phyloP scores from a whole-genome alignment of 176 grass and related monocot species.

The Thalia dealbata region DNA sequence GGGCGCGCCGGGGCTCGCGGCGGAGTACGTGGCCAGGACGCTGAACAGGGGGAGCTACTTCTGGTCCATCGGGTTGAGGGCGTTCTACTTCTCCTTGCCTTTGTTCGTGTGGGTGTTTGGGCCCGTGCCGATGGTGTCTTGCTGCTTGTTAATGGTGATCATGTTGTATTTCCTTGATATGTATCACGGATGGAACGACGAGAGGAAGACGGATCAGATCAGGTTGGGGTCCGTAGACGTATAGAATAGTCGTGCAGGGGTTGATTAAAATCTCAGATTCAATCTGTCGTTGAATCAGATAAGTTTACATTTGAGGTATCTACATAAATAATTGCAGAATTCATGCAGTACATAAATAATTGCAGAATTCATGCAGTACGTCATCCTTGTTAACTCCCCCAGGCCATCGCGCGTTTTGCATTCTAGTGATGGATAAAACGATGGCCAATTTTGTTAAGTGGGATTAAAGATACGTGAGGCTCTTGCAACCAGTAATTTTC shows the following conservation, averaged over 20 bases:
- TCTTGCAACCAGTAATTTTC: too few species aligned
- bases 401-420: too few species aligned
- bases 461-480: too few species aligned
- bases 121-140: constrained; percentile 36
- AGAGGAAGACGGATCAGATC: not conserved
- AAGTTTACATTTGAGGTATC: too few species aligned
- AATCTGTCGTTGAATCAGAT: not conserved
- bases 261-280: not conserved
- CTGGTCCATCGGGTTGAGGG: constrained; percentile 49
- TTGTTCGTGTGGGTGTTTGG: constrained; percentile 61
- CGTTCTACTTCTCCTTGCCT: constrained; percentile 62
- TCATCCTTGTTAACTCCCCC: too few species aligned
- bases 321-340: too few species aligned
- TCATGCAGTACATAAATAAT: too few species aligned
- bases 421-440: too few species aligned
- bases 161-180: constrained; percentile 46
- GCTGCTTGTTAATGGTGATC: constrained; percentile 25
- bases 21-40: constrained; percentile 34
- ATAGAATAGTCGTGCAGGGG: too few species aligned
- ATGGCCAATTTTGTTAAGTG: too few species aligned
- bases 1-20: constrained; percentile 8
- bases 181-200: constrained; percentile 10
- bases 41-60: constrained; percentile 52
- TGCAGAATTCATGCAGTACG: too few species aligned
- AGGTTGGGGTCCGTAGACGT: not conserved